These are phyloP conservation scores for Dalbergia oliveri DNA, from an alignment of 306 rosid species.

Conservation along the genomic window DNA sequence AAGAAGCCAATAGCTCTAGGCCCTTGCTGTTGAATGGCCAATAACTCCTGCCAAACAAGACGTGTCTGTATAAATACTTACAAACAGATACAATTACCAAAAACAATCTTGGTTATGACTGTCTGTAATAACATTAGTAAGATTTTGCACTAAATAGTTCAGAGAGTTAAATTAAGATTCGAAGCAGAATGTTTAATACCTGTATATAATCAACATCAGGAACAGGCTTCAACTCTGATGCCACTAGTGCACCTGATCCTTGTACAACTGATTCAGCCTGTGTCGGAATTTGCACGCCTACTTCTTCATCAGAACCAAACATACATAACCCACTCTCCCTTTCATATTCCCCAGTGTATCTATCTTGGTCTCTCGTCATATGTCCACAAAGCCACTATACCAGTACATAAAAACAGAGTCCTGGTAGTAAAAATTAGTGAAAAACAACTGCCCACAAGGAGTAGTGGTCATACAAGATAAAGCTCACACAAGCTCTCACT, in stretches of 20 bases:
- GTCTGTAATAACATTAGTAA: too few relatives aligned
- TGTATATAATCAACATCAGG: constrained; percentile 96
- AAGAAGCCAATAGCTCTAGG: constrained; percentile 98
- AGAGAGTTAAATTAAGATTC: neutral
- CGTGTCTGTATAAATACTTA: neutral
- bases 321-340: constrained; percentile 52
- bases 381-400: constrained; percentile 80
- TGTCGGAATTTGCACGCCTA: constrained; percentile 76
- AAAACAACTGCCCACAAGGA: constrained; percentile 72
- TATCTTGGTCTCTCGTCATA: constrained; percentile 59
- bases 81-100: neutral
- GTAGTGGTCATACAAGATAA: constrained; percentile 50
- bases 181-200: constrained; percentile 58
- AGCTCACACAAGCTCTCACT: neutral
- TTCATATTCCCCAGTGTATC: constrained; percentile 29
- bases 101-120: too few relatives aligned
- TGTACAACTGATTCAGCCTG: constrained; percentile 86
- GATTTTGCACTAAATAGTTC: too few relatives aligned
- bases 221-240: constrained; percentile 73
- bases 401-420: constrained; percentile 83
- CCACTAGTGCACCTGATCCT: constrained; percentile 74
- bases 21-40: constrained; percentile 99
- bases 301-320: constrained; percentile 80
- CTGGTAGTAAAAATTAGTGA: constrained; percentile 91
- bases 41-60: constrained; percentile 72